Percentiles rank a stretch among this genome's conserved stretches.
These are phyloP conservation scores for Pleurotus tuber-regium DNA, from an alignment of 768 basidiomycete genomes.

Conservation along the genomic window DNA sequence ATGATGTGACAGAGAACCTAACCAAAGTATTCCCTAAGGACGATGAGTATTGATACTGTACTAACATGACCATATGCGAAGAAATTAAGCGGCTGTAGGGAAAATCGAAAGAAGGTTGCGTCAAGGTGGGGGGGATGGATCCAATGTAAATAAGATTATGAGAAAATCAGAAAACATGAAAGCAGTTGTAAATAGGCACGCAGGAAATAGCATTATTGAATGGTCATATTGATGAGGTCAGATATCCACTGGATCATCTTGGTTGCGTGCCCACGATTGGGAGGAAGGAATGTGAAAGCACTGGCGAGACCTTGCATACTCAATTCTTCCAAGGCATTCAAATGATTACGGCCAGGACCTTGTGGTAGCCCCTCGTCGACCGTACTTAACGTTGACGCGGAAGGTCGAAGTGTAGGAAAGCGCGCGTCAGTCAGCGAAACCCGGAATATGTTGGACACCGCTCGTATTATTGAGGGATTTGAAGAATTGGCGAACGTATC, in stretches of 20 bases:
- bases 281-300: slow-evolving; percentile 67
- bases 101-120: too few species aligned
- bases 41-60: neutral
- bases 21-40: neutral
- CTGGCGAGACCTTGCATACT: slow-evolving; percentile 75
- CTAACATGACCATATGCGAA: neutral
- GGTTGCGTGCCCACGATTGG: slow-evolving; percentile 50
- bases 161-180: neutral
- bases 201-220: slow-evolving; percentile 35
- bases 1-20: neutral
- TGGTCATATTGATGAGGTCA: slow-evolving; percentile 50
- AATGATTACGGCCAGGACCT: slow-evolving; percentile 50
- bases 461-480: slow-evolving; percentile 66
- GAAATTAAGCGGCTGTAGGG: neutral
- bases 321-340: slow-evolving; percentile 63
- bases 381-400: slow-evolving; percentile 63
- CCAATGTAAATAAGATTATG: neutral
- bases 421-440: slow-evolving; percentile 58
- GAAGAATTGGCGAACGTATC: slow-evolving; percentile 70
- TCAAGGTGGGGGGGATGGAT: neutral
- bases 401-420: slow-evolving; percentile 42
- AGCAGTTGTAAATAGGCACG: slow-evolving; percentile 1
- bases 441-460: slow-evolving; percentile 75
- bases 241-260: slow-evolving; percentile 78
- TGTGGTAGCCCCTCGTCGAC: slow-evolving; percentile 51